Evolutionary conservation across 2,329 filamentous ascomycete species (phyloP).

Genomic region (Colletotrichum sp.): DNA sequence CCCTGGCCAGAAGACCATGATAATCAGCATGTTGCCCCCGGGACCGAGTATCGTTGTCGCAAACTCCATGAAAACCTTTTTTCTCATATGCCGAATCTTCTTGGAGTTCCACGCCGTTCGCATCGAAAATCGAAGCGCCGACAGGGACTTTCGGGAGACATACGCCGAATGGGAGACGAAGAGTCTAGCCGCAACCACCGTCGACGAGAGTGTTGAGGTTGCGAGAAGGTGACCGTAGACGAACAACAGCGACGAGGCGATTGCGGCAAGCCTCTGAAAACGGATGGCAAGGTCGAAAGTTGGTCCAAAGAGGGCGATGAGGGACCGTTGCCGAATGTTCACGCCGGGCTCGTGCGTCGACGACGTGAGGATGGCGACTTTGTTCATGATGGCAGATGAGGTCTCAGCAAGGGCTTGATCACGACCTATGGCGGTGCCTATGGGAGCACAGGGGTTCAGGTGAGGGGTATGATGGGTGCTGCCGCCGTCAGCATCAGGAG

Average conservation of each 20-base stretch:
- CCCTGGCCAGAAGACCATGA: slow-evolving; percentile 62
- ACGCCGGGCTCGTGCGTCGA: slow-evolving; percentile 38
- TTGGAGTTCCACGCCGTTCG: slow-evolving; percentile 41
- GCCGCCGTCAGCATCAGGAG: background rate
- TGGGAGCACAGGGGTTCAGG: background rate
- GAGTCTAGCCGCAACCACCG: slow-evolving; percentile 31
- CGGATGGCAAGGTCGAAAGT: slow-evolving; percentile 36
- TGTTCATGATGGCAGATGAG: slow-evolving; percentile 33
- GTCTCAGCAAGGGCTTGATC: slow-evolving; percentile 12
- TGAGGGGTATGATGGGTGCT: background rate
- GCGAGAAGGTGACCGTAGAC: slow-evolving; percentile 34
- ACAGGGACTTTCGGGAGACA: slow-evolving; percentile 26
- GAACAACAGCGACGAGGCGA: slow-evolving; percentile 33
- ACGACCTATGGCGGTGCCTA: slow-evolving; percentile 8
- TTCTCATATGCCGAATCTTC: slow-evolving; percentile 40
- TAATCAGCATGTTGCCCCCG: slow-evolving; percentile 50
- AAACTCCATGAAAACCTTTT: slow-evolving; percentile 57
- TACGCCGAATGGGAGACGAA: slow-evolving; percentile 32
- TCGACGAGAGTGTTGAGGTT: slow-evolving; percentile 30
- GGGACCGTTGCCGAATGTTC: slow-evolving; percentile 31
- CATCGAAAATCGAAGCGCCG: slow-evolving; percentile 8
- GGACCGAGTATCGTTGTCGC: slow-evolving; percentile 55
- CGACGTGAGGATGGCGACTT: slow-evolving; percentile 41
- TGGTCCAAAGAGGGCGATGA: slow-evolving; percentile 37
- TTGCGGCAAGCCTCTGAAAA: slow-evolving; percentile 38